phyloP scores from a whole-genome alignment of 192 early-diverging fungal species.

The Coemansia sp. region DNA sequence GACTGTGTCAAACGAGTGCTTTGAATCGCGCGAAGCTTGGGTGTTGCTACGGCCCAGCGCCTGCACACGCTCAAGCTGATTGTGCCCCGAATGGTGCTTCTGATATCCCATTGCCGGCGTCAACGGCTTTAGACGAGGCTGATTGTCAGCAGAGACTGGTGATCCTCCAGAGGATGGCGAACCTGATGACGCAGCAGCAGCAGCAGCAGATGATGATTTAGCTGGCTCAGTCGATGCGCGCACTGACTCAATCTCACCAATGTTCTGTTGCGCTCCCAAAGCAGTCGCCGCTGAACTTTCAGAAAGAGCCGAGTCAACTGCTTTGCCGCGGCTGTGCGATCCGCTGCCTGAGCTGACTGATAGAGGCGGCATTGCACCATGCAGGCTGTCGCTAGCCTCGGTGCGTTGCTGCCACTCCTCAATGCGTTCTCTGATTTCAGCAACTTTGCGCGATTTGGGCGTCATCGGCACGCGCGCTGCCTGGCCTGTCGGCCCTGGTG shows the following conservation, averaged over 20 bases:
- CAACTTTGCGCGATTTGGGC: conserved; percentile 33
- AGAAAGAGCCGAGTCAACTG: not conserved
- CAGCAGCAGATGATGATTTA: not conserved
- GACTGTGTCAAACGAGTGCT: conserved; percentile 29
- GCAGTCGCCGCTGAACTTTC: conserved; percentile 17
- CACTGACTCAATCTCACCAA: conserved; percentile 41
- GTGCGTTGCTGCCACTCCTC: conserved; percentile 52
- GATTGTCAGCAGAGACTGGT: conserved; percentile 34
- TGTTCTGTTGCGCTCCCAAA: conserved; percentile 21
- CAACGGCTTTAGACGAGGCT: not conserved
- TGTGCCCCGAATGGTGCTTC: not conserved
- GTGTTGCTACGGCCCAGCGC: conserved; percentile 15
- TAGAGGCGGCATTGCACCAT: not conserved
- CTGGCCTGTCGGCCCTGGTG: not conserved
- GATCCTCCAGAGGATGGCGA: not conserved
- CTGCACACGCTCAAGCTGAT: conserved; percentile 3
- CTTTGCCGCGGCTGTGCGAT: not conserved
- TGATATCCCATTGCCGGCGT: not conserved
- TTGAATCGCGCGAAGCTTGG: conserved; percentile 20
- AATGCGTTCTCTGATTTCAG: conserved; percentile 47
- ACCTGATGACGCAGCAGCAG: not conserved
- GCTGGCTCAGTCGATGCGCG: not conserved
- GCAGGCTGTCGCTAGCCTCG: conserved; percentile 6
- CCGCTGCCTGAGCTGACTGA: conserved; percentile 3
- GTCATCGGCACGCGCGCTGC: conserved; percentile 14